Percentiles rank a stretch among this genome's conserved stretches.
phyloP scores from a whole-genome alignment of 768 basidiomycete species.

The Lentinula guzmanii region DNA sequence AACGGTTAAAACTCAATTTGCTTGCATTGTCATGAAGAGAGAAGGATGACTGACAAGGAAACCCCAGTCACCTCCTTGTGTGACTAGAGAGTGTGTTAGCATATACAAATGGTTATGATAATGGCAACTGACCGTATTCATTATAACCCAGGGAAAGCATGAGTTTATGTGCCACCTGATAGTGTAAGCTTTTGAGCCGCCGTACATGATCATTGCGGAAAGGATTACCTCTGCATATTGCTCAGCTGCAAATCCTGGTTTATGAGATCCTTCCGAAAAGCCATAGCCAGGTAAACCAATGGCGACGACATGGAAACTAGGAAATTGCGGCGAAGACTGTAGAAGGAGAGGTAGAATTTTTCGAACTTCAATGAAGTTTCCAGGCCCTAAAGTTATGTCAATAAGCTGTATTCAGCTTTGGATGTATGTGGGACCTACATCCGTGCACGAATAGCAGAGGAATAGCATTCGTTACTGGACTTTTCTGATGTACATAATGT shows the following conservation, averaged over 20 bases:
- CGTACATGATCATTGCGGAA: too few species aligned
- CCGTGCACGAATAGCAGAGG: slow-evolving; percentile 11
- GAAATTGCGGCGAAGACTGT: slow-evolving; percentile 19
- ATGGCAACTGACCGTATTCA: slow-evolving; percentile 21
- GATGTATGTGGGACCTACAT: not conserved
- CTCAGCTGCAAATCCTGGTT: slow-evolving; percentile 28
- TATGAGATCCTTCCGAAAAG: slow-evolving; percentile 36
- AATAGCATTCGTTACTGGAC: slow-evolving; percentile 13
- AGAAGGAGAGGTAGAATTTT: slow-evolving; percentile 38
- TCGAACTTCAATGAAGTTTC: slow-evolving; percentile 32
- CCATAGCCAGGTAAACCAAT: slow-evolving; percentile 39
- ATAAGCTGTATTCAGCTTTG: not conserved
- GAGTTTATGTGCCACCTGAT: slow-evolving; percentile 21
- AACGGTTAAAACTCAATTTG: not conserved
- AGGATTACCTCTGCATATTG: slow-evolving; percentile 31
- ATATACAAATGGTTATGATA: not conserved
- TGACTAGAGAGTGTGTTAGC: slow-evolving; percentile 16
- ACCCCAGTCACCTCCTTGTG: slow-evolving; percentile 40
- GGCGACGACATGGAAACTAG: slow-evolving; percentile 42
- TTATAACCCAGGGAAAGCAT: slow-evolving; percentile 28
- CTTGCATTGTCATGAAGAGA: not conserved
- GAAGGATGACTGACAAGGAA: slow-evolving; percentile 16
- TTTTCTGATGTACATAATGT: slow-evolving; percentile 29
- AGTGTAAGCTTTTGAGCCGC: not conserved
- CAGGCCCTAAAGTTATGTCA: slow-evolving; percentile 30